Base-by-base conservation (phyloP, 257 asterid species). In the Prunella vulgaris region DNA sequence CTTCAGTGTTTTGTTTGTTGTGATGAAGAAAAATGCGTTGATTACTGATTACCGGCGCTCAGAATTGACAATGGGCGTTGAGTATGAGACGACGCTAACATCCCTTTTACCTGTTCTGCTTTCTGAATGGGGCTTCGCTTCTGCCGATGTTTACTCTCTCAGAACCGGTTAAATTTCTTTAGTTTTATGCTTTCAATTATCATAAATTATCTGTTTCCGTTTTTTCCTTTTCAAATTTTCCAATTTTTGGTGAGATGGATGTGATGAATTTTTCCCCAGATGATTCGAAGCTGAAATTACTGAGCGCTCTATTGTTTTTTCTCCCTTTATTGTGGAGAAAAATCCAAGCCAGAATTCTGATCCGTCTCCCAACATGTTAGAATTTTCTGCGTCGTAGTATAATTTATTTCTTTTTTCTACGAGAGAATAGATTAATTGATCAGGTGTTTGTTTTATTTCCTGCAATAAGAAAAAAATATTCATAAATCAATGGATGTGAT, bases 281-380 rank as follows among this genome's bases (percentile, higher is more conserved):
- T 88, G 97, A 90, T 67, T 80, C 97, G 97, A 86, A 73, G 84
- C 78, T 90, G 97, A 90, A 83, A 81, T 81, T 74, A 88, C 90
- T 86, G 95, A 80, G 88, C 84, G 95, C 97, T 78, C 61, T 53
- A 65, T 25, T 28, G 13, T 51, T 64, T 63, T 79, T 79, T 77
- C 78, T 81, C 66, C 80, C 62, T 32, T 30, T 8, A 15, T 54
- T 15, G 72, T 61, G 81, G 53, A 46, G 57, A 76, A 69, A 79
- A 79, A 84, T 78, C 72, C 82, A 88, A 86, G 96, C 93, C 96
- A 81, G 79, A 83, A 77, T 49, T 84, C 93, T 88, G 96, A 86
- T 88, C 93, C 96, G 57, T 76, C 46, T 56, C 69, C 7, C 5
- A 0, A 18, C 20, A 25, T 5, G 24, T 56, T 20, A 4, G 5